A percentile compares a stretch with the other conserved stretches of the same genome.
These are phyloP conservation scores for Aristolochia californica DNA, from an alignment of 164 flowering plant genomes.

Conservation along the genomic window DNA sequence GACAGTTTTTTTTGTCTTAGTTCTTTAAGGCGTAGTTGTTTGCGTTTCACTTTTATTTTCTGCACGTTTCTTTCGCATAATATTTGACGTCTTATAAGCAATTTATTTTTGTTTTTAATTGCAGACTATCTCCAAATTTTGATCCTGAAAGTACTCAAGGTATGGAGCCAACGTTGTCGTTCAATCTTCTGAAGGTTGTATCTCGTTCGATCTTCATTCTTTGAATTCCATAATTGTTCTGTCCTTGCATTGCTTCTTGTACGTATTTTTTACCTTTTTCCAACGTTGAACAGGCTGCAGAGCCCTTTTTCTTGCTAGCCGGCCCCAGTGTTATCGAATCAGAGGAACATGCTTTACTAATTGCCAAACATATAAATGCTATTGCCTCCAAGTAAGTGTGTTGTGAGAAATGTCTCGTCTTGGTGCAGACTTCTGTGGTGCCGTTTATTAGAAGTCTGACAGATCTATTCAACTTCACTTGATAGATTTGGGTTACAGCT, in stretches of 20 bases:
- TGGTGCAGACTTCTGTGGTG: not conserved
- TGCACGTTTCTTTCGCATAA: no score
- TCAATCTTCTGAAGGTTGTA: conserved; percentile 54
- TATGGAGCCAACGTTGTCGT: conserved; percentile 32
- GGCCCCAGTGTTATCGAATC: conserved; percentile 99
- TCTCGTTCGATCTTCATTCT: not conserved
- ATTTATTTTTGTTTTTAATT: no score
- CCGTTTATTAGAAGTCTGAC: not conserved
- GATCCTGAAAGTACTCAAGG: not conserved
- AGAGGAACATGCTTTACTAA: conserved; percentile 70
- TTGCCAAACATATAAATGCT: conserved; percentile 68
- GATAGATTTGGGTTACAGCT: conserved; percentile 68
- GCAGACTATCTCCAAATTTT: no score
- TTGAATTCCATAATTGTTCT: not conserved
- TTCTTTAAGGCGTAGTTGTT: no score
- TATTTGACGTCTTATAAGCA: no score
- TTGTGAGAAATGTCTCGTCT: not conserved
- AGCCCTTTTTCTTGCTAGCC: conserved; percentile 85
- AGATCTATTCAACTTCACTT: not conserved
- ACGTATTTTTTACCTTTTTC: not conserved
- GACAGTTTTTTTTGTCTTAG: no score
- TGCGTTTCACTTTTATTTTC: no score
- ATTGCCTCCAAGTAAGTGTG: conserved; percentile 58
- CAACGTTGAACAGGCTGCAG: conserved; percentile 42
- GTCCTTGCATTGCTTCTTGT: not conserved